Evolutionary conservation across 768 basidiomycete genomes (phyloP).

Genomic region (Hydnum rufescens): DNA sequence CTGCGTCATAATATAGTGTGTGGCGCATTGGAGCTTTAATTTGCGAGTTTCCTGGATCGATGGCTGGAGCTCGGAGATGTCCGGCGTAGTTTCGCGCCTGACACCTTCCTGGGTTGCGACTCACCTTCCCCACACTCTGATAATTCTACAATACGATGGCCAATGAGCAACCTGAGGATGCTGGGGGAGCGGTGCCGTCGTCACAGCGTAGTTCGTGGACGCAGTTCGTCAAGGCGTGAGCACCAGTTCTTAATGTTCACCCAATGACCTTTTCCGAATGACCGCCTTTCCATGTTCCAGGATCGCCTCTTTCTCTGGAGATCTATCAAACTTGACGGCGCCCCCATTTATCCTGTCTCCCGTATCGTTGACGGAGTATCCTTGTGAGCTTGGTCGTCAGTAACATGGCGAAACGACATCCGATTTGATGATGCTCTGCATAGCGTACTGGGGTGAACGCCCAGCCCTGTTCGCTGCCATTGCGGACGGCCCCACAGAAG

Average conservation of each 20-base stretch:
- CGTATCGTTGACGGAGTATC: constrained; percentile 79
- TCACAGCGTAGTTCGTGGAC: constrained; percentile 78
- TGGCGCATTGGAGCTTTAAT: too few species aligned
- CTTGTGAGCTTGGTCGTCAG: constrained; percentile 30
- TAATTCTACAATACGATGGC: neutral
- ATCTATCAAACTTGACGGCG: constrained; percentile 66
- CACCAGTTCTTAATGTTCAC: constrained; percentile 9
- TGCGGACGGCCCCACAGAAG: constrained; percentile 48
- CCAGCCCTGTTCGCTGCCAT: constrained; percentile 80
- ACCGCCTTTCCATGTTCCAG: constrained; percentile 19
- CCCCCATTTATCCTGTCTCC: constrained; percentile 78
- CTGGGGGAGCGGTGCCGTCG: constrained; percentile 40
- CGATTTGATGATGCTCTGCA: neutral
- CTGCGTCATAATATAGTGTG: too few species aligned
- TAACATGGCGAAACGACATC: neutral
- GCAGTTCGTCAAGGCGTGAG: constrained; percentile 77
- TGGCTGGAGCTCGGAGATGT: too few species aligned
- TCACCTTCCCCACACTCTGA: neutral
- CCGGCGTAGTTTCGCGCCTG: too few species aligned
- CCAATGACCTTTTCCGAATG: neutral
- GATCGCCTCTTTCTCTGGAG: constrained; percentile 73
- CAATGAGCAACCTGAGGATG: neutral
- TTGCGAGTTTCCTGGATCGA: too few species aligned
- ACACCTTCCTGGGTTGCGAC: too few species aligned
- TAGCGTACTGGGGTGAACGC: constrained; percentile 95